Conservation (phyloP, 345 rosid species). For the Carallia pectinifolia region DNA sequence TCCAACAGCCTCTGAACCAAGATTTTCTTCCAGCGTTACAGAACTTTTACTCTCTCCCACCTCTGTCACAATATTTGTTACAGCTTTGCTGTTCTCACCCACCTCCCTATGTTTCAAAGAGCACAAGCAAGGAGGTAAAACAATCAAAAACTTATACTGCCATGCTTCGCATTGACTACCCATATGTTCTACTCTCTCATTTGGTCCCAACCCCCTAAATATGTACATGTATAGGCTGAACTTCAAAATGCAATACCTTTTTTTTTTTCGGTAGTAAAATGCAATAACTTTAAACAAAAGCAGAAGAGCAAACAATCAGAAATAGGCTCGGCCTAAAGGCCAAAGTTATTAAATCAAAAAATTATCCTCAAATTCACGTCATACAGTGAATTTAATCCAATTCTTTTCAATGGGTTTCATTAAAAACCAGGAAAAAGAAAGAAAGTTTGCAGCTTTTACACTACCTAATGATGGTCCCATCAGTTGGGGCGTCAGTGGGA, state of each 20-base stretch:
- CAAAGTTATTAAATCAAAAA: too few relatives aligned
- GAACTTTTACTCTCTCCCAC: constrained; percentile 12
- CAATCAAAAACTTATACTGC: too few relatives aligned
- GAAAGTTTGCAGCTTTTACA: not conserved
- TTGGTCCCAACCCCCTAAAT: too few relatives aligned
- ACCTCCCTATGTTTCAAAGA: constrained; percentile 24
- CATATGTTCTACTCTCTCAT: too few relatives aligned
- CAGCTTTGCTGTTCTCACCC: constrained; percentile 15
- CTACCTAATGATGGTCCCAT: constrained; percentile 25
- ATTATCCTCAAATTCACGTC: too few relatives aligned
- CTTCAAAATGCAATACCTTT: not conserved
- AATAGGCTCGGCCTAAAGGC: too few relatives aligned
- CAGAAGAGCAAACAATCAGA: not conserved
- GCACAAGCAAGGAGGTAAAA: not conserved
- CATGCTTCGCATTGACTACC: too few relatives aligned
- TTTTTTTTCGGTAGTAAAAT: too few relatives aligned
- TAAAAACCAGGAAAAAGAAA: not conserved
- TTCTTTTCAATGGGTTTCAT: too few relatives aligned
- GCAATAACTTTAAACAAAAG: not conserved
- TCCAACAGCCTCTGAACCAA: constrained; percentile 13
- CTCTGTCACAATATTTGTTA: constrained; percentile 17
- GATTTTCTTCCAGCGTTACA: constrained; percentile 22
- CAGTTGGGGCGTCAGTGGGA: constrained; percentile 10
- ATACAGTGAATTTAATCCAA: too few relatives aligned
- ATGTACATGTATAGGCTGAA: not conserved